A percentile compares a stretch with the other conserved stretches of the same genome.
These are phyloP conservation scores for Agaricales sp. DNA, from an alignment of 1,284 basidiomycete genomes.

Conservation along the genomic window DNA sequence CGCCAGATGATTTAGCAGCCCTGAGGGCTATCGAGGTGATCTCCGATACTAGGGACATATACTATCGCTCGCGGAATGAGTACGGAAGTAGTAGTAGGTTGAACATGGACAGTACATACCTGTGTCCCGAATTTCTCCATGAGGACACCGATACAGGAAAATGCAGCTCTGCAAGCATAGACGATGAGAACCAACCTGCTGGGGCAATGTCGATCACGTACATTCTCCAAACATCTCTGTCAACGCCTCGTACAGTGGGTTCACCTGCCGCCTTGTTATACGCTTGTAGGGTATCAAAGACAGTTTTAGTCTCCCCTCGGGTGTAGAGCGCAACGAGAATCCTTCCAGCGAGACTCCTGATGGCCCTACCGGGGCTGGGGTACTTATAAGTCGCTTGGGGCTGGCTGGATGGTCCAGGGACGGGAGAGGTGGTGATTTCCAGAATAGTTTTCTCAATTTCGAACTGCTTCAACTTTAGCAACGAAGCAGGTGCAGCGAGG, in stretches of 20 bases:
- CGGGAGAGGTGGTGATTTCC: conserved; percentile 49
- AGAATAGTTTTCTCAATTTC: conserved; percentile 53
- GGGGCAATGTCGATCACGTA: conserved; percentile 21
- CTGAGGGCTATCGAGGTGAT: conserved; percentile 59
- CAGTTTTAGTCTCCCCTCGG: conserved; percentile 70
- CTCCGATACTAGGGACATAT: conserved; percentile 93
- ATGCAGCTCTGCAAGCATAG: conserved; percentile 43
- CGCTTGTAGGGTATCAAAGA: conserved; percentile 83
- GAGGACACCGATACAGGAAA: conserved; percentile 81
- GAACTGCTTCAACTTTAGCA: conserved; percentile 50
- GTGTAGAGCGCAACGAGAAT: conserved; percentile 74
- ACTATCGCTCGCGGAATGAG: conserved; percentile 30
- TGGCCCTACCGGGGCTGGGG: conserved; percentile 76
- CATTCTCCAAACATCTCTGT: conserved; percentile 59
- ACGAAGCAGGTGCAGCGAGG: conserved; percentile 35
- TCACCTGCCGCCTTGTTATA: conserved; percentile 64
- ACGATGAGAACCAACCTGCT: conserved; percentile 1
- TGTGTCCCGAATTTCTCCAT: conserved; percentile 80
- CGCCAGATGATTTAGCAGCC: conserved; percentile 61
- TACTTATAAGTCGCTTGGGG: conserved; percentile 22
- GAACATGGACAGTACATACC: conserved; percentile 31
- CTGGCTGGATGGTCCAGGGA: conserved; percentile 19
- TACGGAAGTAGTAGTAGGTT: not conserved
- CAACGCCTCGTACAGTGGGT: conserved; percentile 15
- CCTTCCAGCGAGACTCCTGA: conserved; percentile 72